Evolutionary conservation across 2,329 filamentous ascomycete species (phyloP), one percentile per base, ranked within the genome.

Genomic region (Venturia nashicola): DNA sequence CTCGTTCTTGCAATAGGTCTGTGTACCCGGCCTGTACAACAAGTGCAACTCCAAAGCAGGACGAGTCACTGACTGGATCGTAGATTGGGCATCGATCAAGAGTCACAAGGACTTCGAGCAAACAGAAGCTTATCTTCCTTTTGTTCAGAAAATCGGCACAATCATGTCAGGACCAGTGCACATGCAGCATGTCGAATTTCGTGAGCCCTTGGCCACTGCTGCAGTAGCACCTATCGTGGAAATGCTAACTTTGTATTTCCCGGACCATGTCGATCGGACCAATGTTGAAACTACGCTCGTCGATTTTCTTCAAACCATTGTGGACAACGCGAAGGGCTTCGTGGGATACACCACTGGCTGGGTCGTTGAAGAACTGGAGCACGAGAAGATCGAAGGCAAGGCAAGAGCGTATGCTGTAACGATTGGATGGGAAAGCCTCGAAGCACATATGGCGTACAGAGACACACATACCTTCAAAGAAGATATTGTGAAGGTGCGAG

Each of bases 391-490:
- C 66, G 9, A 61, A 55, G 71, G 72, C 3, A 70, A 76, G 67
- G 79, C 76, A 12, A 75, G 75, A 63, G 70, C 77, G 64, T 76
- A 76, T 67, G 68, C 79, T 4, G 65, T 76, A n/a, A 73, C 75
- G 20, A 72, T 82, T 63, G 82, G 81, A 5, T 85, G 82, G 82
- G 71, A 77, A 61, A 79, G 74, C 67, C 73, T 80, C 23, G 78
- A 82, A 43, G 73, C 72, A 59, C 82, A 84, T 70, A 72, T 77
- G 74, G 71, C 71, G 60, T 80, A 76, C 40, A 72, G 76, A 63
- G 72, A 79, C 67, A 78, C 77, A 36, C 71, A 76, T 66, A 73
- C 70, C 34, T 84, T 83, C 69, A 70, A 68, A 42, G 70, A 74
- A 27, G 71, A 74, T 18, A 76, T 81, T 65, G 64, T 65, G 60